Base-by-base conservation (phyloP, 345 rosid genomes). In the Citrus cavaleriei region DNA sequence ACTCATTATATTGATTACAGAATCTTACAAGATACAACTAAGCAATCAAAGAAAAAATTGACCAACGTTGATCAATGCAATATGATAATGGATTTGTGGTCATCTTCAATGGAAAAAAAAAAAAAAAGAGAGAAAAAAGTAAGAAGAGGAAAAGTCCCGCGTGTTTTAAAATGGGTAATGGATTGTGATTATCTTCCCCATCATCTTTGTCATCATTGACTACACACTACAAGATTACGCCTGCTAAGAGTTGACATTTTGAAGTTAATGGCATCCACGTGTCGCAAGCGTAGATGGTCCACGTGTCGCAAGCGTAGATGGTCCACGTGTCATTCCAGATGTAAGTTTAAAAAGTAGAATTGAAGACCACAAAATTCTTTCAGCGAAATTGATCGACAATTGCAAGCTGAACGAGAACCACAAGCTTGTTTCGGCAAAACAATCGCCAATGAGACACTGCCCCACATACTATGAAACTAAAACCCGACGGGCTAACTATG, bases 251-350 rank as follows among this genome's bases (percentile, higher is more conserved):
- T 79, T 77, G 84, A 81, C 81, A 79, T 77, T 62, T 81, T 68
- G 19, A 3, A 72, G 81, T 42, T 72, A 74, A 64, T 84, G 87
- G 61, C 10, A 61, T 81, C 83, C 77, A 73, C 19, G 81, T 81
- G 83, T 79, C 7, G 25, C 7, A 16, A 4, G 6, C 0, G 1
- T 22, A 75, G 12, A 6, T 3, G 22, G 1, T 10, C 61, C 32
- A 68, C 19, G 81, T 81, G 81, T 79, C 10, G 25, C 7, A 16
- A 4, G 6, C 0, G 1, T 22, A 75, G 12, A 6, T 2, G 10
- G 1, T 6, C 60, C 32, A 62, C 25, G 67, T 68, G 76, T 73
- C n/a, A 12, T 25, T 3, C 7, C 28, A 18, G 21, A 40, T 12
- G 54, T 0, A 5, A 28, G 4, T 34, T 34, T 24, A 22, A 57